Conservation (phyloP, 75 land plant genomes). For the Sequoia sempervirens region DNA sequence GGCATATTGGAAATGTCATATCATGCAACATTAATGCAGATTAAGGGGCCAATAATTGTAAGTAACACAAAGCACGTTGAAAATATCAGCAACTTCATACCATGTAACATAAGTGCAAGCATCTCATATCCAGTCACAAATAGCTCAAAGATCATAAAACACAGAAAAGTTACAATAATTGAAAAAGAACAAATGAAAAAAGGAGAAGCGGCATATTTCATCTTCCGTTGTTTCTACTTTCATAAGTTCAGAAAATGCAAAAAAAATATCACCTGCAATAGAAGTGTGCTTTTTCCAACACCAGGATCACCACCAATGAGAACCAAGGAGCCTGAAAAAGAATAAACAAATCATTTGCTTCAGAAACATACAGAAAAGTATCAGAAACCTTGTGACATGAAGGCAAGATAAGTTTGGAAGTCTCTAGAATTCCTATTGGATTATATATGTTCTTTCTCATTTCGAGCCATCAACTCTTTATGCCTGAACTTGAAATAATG, state of each 20-base stretch:
- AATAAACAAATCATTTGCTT: background rate
- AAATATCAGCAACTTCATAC: background rate
- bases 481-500: no score
- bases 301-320: slow-evolving; percentile 98
- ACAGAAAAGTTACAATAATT: background rate
- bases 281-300: slow-evolving; percentile 91
- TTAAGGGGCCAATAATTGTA: background rate
- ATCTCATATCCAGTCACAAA: background rate
- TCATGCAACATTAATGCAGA: background rate
- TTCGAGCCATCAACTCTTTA: no score
- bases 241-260: background rate
- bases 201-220: background rate
- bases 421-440: no score
- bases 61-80: background rate
- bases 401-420: no score
- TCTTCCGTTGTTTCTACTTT: background rate
- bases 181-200: background rate
- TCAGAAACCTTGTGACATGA: background rate
- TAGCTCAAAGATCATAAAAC: background rate
- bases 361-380: background rate
- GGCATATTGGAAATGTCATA: background rate
- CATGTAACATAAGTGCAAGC: background rate
- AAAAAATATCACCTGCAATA: slow-evolving; percentile 69
- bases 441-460: no score
- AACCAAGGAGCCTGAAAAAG: slow-evolving; percentile 67